phyloP scores from a whole-genome alignment of 805 yeast genomes.

The Nakazawaea ishiwadae region DNA sequence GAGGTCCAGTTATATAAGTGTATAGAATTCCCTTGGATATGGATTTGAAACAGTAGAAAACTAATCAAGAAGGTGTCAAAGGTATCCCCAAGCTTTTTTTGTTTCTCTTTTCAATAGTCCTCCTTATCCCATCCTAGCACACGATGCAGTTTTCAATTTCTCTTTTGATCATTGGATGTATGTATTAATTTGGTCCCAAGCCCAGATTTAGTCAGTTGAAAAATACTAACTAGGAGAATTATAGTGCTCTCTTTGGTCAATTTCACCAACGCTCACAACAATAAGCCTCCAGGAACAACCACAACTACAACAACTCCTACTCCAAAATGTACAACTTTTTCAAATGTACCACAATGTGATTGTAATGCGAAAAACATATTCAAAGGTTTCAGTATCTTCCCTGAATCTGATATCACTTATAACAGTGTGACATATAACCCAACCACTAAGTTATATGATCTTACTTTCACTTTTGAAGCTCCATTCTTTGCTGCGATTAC shows the following conservation, averaged over 20 bases:
- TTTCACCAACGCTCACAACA: background rate
- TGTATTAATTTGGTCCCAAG: background rate
- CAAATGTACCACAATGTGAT: constrained; percentile 1
- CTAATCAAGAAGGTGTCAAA: no score
- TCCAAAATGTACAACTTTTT: background rate
- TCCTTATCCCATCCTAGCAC: no score
- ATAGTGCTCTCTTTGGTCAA: background rate
- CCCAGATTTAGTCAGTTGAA: background rate
- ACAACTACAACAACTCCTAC: background rate
- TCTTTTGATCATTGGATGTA: background rate
- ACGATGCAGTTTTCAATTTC: background rate
- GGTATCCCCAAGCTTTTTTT: no score
- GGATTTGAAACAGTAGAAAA: no score
- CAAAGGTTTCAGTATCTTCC: background rate
- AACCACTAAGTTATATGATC: background rate
- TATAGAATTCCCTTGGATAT: no score
- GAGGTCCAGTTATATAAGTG: no score
- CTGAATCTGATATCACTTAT: background rate
- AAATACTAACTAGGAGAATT: background rate
- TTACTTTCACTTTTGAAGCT: background rate
- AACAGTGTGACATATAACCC: background rate
- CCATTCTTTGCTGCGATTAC: background rate
- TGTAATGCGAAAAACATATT: background rate
- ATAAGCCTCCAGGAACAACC: background rate
- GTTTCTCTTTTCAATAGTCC: no score